Evolutionary conservation across 1,139 yeast species (phyloP), one percentile per base, ranked within the genome.

Genomic region (Petasospora rhodanensis): DNA sequence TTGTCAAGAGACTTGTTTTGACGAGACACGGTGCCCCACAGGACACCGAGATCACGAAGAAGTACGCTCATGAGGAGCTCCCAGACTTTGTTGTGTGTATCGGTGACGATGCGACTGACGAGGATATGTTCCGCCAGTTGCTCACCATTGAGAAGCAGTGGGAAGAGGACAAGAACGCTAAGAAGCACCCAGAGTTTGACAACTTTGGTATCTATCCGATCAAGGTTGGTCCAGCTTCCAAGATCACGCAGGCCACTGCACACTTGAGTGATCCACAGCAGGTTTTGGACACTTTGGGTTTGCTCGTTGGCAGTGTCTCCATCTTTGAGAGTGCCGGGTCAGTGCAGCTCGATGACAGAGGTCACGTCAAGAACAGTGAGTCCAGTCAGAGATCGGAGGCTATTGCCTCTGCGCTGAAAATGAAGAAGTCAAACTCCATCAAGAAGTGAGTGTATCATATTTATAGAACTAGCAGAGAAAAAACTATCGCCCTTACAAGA

Each of bases 51-150:
- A 29, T 59, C 51, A 39, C 59, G 47, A 35, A 57, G 46, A 43
- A 52, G 30, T 61, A 70, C 17, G 53, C 66, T 0, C 56, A 61
- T 18, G 71, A 68, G 3, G 67, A 72, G 31, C 64, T 76, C 31
- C 91, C 96, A 0, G 95, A 84, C 51, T 91, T 93, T 53, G 74
- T 84, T 31, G 61, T 89, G 36, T 91, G 97, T 62, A 64, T 86
- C 29, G 99, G 99, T 29, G 99, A 91, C 58, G 99, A 91, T 57
- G 70, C 81, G 33, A 93, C 99, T 0, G 99, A 91, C 58, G 99
- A 91, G 58, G 98, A 91, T 55, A 91, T 91, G 99, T 91, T 91
- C 59, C 70, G 67, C 40, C 80, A 91, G 17, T 64, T 91, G 47
- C 71, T 76, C 40, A 64, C 64, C 5, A 73, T 81, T 43, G 87